Evolutionary conservation across 257 asterid genomes (phyloP).

Genomic region (Eustoma russellianum): DNA sequence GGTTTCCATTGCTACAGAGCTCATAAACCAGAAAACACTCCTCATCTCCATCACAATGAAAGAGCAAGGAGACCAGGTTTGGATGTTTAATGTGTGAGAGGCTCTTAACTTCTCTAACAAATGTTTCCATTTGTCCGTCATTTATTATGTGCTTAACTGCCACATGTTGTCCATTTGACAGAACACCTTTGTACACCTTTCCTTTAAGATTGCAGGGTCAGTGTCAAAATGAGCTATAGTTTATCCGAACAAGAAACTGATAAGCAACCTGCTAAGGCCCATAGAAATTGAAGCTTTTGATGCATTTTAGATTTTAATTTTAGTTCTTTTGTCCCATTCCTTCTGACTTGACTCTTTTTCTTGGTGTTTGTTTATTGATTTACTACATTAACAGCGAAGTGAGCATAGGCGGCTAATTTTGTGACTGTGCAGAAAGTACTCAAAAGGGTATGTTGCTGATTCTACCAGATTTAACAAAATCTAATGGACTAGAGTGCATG

Average conservation of each 20-base stretch:
- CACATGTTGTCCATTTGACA: conserved; percentile 34
- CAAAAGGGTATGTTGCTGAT: too few relatives aligned
- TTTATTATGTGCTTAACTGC: conserved; percentile 74
- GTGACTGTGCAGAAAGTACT: too few relatives aligned
- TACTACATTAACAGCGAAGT: too few relatives aligned
- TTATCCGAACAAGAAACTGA: background rate
- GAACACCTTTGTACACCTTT: conserved; percentile 58
- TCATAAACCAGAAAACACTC: conserved; percentile 75
- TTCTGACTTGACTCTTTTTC: too few relatives aligned
- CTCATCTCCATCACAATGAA: conserved; percentile 62
- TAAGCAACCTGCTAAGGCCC: too few relatives aligned
- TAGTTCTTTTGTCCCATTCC: too few relatives aligned
- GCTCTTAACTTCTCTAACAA: conserved; percentile 72
- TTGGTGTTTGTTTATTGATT: too few relatives aligned
- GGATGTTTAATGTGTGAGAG: conserved; percentile 71
- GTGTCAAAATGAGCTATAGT: background rate
- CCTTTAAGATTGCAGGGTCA: conserved; percentile 27
- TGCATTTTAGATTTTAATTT: too few relatives aligned
- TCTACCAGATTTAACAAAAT: too few relatives aligned
- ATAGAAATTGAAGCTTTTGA: too few relatives aligned
- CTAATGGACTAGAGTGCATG: too few relatives aligned
- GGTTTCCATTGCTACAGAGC: conserved; percentile 73
- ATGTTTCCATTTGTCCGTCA: conserved; percentile 75
- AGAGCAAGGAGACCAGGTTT: conserved; percentile 57
- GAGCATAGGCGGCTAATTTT: too few relatives aligned